Conservation (phyloP, 805 yeast species). For the Wilhelminamyces savonicus region DNA sequence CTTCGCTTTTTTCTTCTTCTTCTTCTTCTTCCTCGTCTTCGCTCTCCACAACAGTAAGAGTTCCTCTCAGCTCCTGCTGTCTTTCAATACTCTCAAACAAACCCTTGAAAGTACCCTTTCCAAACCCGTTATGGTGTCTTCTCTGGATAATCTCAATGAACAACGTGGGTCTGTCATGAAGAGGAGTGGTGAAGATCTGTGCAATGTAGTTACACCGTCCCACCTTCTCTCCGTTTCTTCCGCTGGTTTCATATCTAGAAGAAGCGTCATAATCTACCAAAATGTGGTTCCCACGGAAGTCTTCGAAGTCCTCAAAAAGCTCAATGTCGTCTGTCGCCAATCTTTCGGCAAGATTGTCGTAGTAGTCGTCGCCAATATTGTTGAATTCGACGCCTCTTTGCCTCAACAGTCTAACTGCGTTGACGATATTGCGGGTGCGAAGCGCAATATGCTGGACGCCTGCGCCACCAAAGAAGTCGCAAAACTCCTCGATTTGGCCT, state of each 20-base stretch:
- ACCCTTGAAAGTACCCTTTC: constrained; percentile 83
- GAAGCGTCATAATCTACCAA: constrained; percentile 71
- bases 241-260: constrained; percentile 7
- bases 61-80: constrained; percentile 72
- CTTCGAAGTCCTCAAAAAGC: constrained; percentile 47
- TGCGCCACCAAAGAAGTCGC: constrained; percentile 69
- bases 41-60: too few species aligned
- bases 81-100: constrained; percentile 73
- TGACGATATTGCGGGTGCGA: constrained; percentile 53
- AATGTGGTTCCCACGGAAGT: constrained; percentile 47
- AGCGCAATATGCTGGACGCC: constrained; percentile 84
- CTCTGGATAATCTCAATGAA: constrained; percentile 81
- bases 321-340: constrained; percentile 37
- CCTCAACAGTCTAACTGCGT: constrained; percentile 46
- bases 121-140: constrained; percentile 76
- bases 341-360: constrained; percentile 41
- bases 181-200: constrained; percentile 74
- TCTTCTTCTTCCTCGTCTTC: too few species aligned
- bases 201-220: constrained; percentile 56
- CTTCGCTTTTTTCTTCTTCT: too few species aligned
- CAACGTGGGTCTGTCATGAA: constrained; percentile 73
- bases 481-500: constrained; percentile 79
- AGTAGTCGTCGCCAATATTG: constrained; percentile 51
- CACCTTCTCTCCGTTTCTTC: background rate
- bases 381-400: constrained; percentile 70